Conservation (phyloP, 495 filamentous ascomycete species). For the Penicillium diatomitis region DNA sequence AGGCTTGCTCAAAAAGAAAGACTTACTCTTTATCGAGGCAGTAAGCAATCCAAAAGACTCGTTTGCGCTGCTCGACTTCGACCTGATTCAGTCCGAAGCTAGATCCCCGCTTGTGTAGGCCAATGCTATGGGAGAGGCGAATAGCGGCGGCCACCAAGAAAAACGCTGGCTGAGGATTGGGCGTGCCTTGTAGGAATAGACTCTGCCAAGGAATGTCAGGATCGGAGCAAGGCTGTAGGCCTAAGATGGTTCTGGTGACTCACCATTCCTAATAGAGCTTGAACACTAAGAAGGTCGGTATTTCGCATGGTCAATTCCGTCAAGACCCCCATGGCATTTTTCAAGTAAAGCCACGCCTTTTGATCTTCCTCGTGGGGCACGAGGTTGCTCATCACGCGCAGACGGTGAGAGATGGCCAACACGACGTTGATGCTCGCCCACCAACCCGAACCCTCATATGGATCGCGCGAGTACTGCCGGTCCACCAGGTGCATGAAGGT, state of each 20-base stretch:
- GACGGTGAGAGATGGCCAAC: slow-evolving; percentile 79
- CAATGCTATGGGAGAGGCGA: slow-evolving; percentile 85
- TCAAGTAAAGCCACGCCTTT: slow-evolving; percentile 89
- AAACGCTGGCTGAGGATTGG: slow-evolving; percentile 92
- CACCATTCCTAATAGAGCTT: slow-evolving; percentile 89
- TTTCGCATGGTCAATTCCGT: slow-evolving; percentile 92
- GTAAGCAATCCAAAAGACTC: slow-evolving; percentile 98
- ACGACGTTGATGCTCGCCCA: slow-evolving; percentile 96
- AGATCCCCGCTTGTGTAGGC: slow-evolving; percentile 84
- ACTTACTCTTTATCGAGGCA: slow-evolving; percentile 83
- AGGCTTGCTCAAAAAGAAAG: background rate
- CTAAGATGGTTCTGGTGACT: slow-evolving; percentile 1
- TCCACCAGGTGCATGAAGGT: slow-evolving; percentile 97
- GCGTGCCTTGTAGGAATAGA: slow-evolving; percentile 91
- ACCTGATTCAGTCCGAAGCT: slow-evolving; percentile 83
- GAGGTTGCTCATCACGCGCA: slow-evolving; percentile 92
- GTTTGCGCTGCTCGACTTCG: slow-evolving; percentile 89
- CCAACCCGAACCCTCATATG: slow-evolving; percentile 95
- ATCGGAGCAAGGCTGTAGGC: background rate
- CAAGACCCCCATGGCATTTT: slow-evolving; percentile 90
- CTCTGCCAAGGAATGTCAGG: slow-evolving; percentile 38
- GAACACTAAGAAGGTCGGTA: slow-evolving; percentile 92
- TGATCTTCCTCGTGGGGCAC: slow-evolving; percentile 84
- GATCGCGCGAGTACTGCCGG: slow-evolving; percentile 80
- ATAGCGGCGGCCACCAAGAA: slow-evolving; percentile 91